phyloP scores from a whole-genome alignment of 176 grass and related monocot species.

The Carex myosuroides region DNA sequence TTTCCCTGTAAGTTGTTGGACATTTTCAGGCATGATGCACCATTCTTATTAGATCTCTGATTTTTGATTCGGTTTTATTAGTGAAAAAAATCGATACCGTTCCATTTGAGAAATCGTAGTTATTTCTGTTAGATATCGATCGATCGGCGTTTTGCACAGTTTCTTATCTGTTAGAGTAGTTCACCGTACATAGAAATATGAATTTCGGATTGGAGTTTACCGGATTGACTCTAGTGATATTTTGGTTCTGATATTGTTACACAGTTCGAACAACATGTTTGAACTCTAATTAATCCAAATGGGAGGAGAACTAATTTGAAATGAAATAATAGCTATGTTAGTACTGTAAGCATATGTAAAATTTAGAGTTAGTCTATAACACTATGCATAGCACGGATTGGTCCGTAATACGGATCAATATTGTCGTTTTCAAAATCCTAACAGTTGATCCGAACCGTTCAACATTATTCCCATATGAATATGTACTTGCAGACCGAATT shows the following conservation, averaged over 20 bases:
- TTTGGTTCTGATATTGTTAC: not conserved
- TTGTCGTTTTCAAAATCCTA: too few relatives aligned
- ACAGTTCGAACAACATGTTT: not conserved
- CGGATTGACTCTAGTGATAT: not conserved
- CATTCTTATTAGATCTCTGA: not conserved
- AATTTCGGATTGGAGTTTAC: not conserved
- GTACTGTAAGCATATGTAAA: not conserved
- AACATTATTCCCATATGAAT: too few relatives aligned
- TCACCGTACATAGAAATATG: not conserved
- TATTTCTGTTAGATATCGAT: not conserved
- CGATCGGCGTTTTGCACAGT: not conserved
- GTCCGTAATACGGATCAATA: too few relatives aligned
- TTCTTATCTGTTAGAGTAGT: not conserved
- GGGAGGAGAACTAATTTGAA: not conserved
- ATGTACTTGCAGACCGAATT: too few relatives aligned
- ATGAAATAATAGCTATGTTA: not conserved
- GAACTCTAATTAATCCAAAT: not conserved
- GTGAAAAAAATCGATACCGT: not conserved
- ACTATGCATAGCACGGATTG: too few relatives aligned
- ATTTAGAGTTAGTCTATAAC: too few relatives aligned
- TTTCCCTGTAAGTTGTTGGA: constrained; percentile 64
- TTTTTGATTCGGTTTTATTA: not conserved
- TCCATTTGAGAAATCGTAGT: not conserved
- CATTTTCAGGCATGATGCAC: not conserved
- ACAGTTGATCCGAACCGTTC: too few relatives aligned